phyloP scores from a whole-genome alignment of 495 filamentous ascomycete species.

The Trichoderma virens region DNA sequence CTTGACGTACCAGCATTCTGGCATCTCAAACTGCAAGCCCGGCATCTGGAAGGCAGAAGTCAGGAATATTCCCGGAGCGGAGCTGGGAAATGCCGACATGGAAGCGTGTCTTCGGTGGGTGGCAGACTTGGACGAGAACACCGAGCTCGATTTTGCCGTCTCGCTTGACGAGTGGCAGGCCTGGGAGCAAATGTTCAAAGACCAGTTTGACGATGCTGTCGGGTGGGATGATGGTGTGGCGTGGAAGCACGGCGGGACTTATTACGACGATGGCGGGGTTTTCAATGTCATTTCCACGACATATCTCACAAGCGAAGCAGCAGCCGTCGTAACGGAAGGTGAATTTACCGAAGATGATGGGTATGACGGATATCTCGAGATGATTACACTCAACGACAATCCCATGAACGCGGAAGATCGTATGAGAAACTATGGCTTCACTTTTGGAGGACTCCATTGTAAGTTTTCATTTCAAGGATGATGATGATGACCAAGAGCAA shows the following conservation, averaged over 20 bases:
- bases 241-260: neutral
- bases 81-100: neutral
- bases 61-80: neutral
- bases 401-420: neutral
- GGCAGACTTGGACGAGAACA: neutral
- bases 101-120: conserved; percentile 4
- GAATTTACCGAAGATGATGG: neutral
- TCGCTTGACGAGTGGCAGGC: neutral
- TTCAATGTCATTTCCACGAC: conserved; percentile 2
- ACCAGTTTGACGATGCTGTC: neutral
- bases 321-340: neutral
- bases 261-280: neutral
- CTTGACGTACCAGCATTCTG: neutral
- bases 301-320: neutral
- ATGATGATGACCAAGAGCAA: too few species aligned
- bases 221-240: neutral
- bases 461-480: neutral
- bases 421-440: neutral
- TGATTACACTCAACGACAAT: neutral
- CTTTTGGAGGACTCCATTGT: neutral
- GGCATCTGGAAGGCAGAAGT: neutral
- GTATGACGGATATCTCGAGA: neutral
- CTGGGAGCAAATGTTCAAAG: neutral
- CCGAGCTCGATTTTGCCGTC: neutral
- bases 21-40: neutral